Percentiles rank a stretch among this genome's conserved stretches.
Conservation (phyloP, 768 basidiomycete species). For the Termitomyces sp. region DNA sequence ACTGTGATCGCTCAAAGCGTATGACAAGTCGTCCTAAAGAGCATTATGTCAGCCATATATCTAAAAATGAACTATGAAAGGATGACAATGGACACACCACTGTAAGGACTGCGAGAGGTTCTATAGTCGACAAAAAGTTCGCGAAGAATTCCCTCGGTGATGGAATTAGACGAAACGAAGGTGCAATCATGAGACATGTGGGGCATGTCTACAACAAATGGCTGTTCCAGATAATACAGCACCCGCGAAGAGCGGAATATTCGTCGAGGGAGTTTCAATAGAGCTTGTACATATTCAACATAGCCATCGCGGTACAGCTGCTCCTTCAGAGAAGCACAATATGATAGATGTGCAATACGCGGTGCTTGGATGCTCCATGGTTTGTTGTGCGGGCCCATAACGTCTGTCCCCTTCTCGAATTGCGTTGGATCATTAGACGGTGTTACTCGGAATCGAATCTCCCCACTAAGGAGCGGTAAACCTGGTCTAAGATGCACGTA, state of each 20-base stretch:
- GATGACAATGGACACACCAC: neutral
- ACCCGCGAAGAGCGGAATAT: too few species aligned
- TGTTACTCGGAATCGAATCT: neutral
- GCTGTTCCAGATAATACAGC: neutral
- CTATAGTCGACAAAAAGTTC: too few species aligned
- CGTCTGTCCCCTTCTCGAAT: neutral
- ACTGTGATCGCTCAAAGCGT: slow-evolving; percentile 12
- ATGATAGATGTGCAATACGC: neutral
- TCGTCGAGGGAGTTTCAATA: neutral
- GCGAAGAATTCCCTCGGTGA: neutral
- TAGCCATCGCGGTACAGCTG: neutral
- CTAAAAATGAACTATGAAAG: too few species aligned
- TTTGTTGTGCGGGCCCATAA: neutral
- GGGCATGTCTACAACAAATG: neutral
- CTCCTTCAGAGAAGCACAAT: neutral
- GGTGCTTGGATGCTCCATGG: neutral
- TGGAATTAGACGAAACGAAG: neutral
- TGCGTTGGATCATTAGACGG: neutral
- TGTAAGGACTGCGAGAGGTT: neutral
- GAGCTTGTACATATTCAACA: neutral
- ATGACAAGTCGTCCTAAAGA: slow-evolving; percentile 8
- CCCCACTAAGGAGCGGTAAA: neutral
- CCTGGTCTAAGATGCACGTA: neutral
- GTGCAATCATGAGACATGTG: neutral
- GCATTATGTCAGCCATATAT: too few species aligned